Evolutionary conservation across 2,329 filamentous ascomycete genomes (phyloP), one percentile per base, ranked within the genome.

Genomic region (Fusarium nisikadoi): DNA sequence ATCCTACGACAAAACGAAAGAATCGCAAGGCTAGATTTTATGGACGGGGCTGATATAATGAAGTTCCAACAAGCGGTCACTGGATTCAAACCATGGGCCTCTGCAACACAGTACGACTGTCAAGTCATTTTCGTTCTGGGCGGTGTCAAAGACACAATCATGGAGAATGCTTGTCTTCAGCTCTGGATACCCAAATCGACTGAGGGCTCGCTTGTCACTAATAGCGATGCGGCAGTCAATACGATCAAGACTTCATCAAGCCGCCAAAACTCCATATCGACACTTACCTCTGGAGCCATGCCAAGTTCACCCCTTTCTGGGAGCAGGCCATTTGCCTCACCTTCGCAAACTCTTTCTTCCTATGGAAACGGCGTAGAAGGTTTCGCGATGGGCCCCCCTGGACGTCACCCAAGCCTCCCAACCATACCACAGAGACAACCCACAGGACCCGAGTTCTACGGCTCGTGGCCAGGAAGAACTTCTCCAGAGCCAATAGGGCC

Each of bases 31-130:
- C 64, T 81, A 20, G 59, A 74, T 3, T 81, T 81, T 23, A 71
- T 62, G 2, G 65, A 70, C 10, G 66, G 72, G 25, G 74, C 73
- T 19, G 75, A 80, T 38, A 68, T 77, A 25, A 59, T 80, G 5
- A 78, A 75, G 47, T 81, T 81, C 25, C 80, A 81, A 38, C 80
- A 81, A 49, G 79, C 77, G 6, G 56, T 81, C 14, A 81, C 78
- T 10, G 79, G 79, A 2, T 81, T 77, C 62, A 81, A 79, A 49
- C 73, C 75, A 0, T 80, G 74, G 67, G 75, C 72, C 8, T 71
- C 61, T 20, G 79, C 78, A 31, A 73, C 66, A 4, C 76, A 80
- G 65, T 80, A 75, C 19, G 61, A 76, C 12, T 75, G 72, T 17
- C 61, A 69, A 36, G 79, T 77, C 33, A 79, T 73, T 47, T 81